phyloP scores from a whole-genome alignment of 1,284 basidiomycete genomes.

The Sphaerobolus stellatus region DNA sequence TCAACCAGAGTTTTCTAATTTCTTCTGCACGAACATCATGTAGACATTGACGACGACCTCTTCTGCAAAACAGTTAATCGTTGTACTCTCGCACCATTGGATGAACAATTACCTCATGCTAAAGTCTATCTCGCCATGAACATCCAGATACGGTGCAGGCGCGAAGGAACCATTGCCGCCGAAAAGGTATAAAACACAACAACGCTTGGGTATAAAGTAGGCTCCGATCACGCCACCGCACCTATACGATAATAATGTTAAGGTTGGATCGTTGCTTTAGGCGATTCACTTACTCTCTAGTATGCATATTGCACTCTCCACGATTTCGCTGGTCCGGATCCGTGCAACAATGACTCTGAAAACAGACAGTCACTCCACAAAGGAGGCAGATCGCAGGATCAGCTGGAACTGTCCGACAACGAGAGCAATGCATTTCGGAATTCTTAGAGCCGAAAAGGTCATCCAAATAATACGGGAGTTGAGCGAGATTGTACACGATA shows the following conservation, averaged over 20 bases:
- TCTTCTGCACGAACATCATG: conserved; percentile 91
- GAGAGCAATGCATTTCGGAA: conserved; percentile 68
- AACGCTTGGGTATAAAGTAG: conserved; percentile 91
- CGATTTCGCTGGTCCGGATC: conserved; percentile 64
- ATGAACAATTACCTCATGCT: conserved; percentile 75
- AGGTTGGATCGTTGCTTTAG: conserved; percentile 9
- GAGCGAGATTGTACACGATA: conserved; percentile 79
- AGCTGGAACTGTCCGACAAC: conserved; percentile 78
- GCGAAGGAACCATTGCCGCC: conserved; percentile 87
- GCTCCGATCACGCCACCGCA: conserved; percentile 89
- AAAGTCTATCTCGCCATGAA: conserved; percentile 92
- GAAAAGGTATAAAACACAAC: conserved; percentile 90
- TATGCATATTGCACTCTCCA: conserved; percentile 94
- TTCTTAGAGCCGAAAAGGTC: conserved; percentile 75
- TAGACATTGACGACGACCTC: conserved; percentile 86
- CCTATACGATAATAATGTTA: conserved; percentile 41
- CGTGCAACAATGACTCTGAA: conserved; percentile 91
- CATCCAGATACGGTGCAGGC: conserved; percentile 90
- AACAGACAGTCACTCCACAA: conserved; percentile 87
- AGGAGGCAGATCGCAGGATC: conserved; percentile 92
- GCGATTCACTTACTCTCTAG: conserved; percentile 73
- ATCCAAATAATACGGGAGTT: conserved; percentile 82
- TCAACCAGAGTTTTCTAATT: conserved; percentile 85
- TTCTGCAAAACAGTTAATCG: conserved; percentile 42
- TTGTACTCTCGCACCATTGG: conserved; percentile 9